These are phyloP conservation scores for Penicillium waksmanii DNA, from an alignment of 495 filamentous ascomycete species.

Conservation along the genomic window DNA sequence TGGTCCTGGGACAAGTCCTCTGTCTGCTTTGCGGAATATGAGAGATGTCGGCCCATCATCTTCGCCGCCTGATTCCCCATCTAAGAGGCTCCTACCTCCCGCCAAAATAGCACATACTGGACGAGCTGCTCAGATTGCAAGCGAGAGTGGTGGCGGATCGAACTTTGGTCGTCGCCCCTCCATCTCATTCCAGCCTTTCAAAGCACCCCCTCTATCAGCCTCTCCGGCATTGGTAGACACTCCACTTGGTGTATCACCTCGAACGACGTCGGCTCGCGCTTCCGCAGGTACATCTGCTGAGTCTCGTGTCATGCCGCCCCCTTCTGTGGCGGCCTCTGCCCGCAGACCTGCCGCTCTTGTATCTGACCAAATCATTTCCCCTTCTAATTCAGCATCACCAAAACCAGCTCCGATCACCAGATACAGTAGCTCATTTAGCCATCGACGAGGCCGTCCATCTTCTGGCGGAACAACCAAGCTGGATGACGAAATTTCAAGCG, in stretches of 20 bases:
- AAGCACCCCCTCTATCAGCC: constrained; percentile 89
- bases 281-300: constrained; percentile 61
- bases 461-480: constrained; percentile 69
- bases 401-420: constrained; percentile 70
- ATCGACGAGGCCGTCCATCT: constrained; percentile 76
- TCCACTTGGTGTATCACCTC: constrained; percentile 62
- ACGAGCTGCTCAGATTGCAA: constrained; percentile 60
- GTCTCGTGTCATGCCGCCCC: constrained; percentile 62
- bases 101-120: constrained; percentile 61
- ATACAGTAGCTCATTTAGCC: constrained; percentile 86
- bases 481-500: constrained; percentile 90
- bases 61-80: constrained; percentile 59
- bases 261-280: constrained; percentile 58
- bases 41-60: constrained; percentile 52
- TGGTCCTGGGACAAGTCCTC: constrained; percentile 79
- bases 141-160: constrained; percentile 53
- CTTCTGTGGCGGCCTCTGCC: constrained; percentile 48
- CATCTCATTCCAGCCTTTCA: constrained; percentile 92
- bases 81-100: constrained; percentile 61
- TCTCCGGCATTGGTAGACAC: constrained; percentile 70
- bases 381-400: constrained; percentile 71
- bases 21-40: constrained; percentile 79
- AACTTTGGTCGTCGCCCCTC: constrained; percentile 73
- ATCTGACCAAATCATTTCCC: constrained; percentile 60
- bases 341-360: constrained; percentile 48